Conservation (phyloP, 257 asterid genomes). For the Apocynum venetum region DNA sequence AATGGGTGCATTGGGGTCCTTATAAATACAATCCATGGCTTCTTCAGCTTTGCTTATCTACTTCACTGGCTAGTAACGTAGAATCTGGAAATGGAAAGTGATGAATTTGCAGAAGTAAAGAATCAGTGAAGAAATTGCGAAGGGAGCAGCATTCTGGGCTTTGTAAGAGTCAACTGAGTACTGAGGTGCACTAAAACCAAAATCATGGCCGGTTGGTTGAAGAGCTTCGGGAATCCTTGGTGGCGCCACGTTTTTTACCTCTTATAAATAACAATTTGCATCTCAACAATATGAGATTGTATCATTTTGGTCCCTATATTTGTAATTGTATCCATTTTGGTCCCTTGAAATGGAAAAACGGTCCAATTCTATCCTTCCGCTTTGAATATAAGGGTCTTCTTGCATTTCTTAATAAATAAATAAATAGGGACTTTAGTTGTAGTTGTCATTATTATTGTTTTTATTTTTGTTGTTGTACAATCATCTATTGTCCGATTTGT, state of each 20-base stretch:
- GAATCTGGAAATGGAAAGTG: neutral
- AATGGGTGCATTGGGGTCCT: conserved; percentile 43
- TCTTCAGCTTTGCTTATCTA: neutral
- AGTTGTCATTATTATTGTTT: too few species aligned
- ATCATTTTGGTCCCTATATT: neutral
- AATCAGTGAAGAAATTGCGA: neutral
- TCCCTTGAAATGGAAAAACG: neutral
- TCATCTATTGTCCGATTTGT: too few species aligned
- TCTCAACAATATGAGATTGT: too few species aligned
- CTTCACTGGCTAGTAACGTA: neutral
- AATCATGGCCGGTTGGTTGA: neutral
- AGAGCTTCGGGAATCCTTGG: too few species aligned
- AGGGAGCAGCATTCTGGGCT: neutral
- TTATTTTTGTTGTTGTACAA: too few species aligned
- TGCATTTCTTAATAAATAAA: too few species aligned
- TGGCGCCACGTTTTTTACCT: too few species aligned
- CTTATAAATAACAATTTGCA: neutral
- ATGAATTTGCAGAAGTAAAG: neutral
- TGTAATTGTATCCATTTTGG: neutral
- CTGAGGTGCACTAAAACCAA: neutral
- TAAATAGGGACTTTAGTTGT: too few species aligned
- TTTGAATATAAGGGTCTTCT: too few species aligned
- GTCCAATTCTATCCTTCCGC: too few species aligned
- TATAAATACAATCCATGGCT: conserved; percentile 53
- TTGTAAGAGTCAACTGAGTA: neutral